Evolutionary conservation across 1,284 basidiomycete genomes (phyloP).

Genomic region (Takashimella tepidaria): DNA sequence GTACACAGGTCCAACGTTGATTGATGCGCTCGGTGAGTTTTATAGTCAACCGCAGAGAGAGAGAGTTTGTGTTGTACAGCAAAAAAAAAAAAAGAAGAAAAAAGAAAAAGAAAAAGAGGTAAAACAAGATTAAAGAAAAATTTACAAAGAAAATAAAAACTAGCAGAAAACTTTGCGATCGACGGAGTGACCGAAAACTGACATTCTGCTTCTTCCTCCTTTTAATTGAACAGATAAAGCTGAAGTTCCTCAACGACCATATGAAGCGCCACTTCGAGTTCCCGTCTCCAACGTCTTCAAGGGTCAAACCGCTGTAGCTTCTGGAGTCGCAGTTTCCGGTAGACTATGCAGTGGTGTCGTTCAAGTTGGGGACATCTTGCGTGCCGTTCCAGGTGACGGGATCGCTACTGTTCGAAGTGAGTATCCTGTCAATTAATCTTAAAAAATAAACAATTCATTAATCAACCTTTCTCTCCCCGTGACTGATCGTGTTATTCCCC

Average conservation of each 20-base stretch:
- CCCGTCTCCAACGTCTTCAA: conserved; percentile 96
- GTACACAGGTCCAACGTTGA: conserved; percentile 82
- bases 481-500: too few relatives aligned
- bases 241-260: conserved; percentile 72
- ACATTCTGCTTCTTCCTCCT: neutral
- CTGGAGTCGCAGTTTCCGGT: conserved; percentile 77
- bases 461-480: too few relatives aligned
- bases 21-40: conserved; percentile 68
- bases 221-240: conserved; percentile 59
- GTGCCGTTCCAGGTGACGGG: conserved; percentile 89
- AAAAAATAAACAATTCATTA: too few relatives aligned
- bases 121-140: too few relatives aligned
- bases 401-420: conserved; percentile 74
- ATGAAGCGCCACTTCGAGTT: conserved; percentile 72
- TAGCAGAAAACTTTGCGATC: too few relatives aligned
- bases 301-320: conserved; percentile 64
- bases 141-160: too few relatives aligned
- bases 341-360: conserved; percentile 80
- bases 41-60: conserved; percentile 3
- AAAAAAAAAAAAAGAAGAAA: too few relatives aligned
- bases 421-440: too few relatives aligned
- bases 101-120: too few relatives aligned
- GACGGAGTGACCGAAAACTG: too few relatives aligned
- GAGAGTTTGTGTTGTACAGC: neutral
- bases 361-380: conserved; percentile 82